Base-by-base conservation (phyloP, 148 eudicot species). In the Nepenthes mirabilis region DNA sequence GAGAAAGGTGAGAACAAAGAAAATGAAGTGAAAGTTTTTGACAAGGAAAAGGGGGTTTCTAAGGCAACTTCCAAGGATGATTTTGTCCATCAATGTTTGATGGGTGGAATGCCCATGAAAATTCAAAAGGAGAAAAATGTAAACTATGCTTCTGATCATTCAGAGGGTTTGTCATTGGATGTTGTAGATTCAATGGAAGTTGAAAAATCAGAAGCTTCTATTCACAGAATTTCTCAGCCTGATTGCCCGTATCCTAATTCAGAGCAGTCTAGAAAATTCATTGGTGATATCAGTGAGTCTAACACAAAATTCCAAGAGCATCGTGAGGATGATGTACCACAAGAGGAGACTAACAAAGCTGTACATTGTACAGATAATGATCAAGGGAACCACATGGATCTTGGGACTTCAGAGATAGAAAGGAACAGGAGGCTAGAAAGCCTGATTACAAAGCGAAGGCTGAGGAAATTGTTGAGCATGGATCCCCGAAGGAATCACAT, bases 351-450 rank as follows among this genome's bases (percentile, higher is more conserved):
- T 33, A 76, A 75, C 37, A 79, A 75, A 55, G 85, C 68, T 5
- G 75, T 81, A 0, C 77, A 80, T 51, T 83, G 87, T 83, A 83
- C 72, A 0, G 82, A 73, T 32, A 74, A 78, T 49, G 87, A 82
- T 61, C 78, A 83, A 9, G 76, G 66, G 69, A 86, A 80, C 52
- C 63, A 74, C 10, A 70, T 70, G 77, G 84, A 86, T 49, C 67
- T 77, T 14, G 94, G 87, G 12, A 47, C 79, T 52, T 80, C 84
- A 1, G 91, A 88, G 51, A 62, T 74, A 3, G 93, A 89, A 54
- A 71, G 89, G 66, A 81, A 77, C 68, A 76, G 69, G 59, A 82
- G 97, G 62, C 56, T 90, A 43, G 94, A 86, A 63, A 83, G 80
- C 58, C 65, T 90, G 36, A 86, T 90, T 14, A 90, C 85, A 0